Evolutionary conservation across 2,329 filamentous ascomycete species (phyloP).

Genomic region (Fusarium annulatum): DNA sequence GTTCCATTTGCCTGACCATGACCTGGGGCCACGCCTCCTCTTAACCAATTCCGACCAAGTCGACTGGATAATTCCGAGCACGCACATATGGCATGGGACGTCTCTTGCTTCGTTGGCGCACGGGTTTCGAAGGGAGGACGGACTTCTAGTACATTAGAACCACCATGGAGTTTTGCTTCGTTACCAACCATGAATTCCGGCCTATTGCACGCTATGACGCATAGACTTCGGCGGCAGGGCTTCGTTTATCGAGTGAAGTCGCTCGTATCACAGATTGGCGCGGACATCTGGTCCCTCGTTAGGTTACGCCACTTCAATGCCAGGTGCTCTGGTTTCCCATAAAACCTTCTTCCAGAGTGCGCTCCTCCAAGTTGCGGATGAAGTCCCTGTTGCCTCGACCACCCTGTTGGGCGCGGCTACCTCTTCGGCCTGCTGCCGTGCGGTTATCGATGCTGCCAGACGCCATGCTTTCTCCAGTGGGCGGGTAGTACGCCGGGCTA

Average conservation of each 20-base stretch:
- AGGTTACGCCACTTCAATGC: conserved; percentile 66
- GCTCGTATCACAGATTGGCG: conserved; percentile 29
- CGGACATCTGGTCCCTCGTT: conserved; percentile 32
- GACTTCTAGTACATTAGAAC: conserved; percentile 21
- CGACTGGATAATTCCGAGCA: neutral
- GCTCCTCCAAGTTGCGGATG: conserved; percentile 92
- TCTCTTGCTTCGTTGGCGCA: conserved; percentile 22
- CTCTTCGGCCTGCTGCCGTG: conserved; percentile 73
- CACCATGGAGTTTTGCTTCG: conserved; percentile 15
- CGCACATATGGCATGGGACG: conserved; percentile 4
- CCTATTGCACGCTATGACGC: conserved; percentile 19
- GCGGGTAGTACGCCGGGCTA: conserved; percentile 96
- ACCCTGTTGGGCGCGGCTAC: conserved; percentile 75
- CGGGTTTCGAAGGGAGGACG: conserved; percentile 13
- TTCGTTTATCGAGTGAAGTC: conserved; percentile 16
- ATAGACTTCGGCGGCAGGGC: conserved; percentile 5
- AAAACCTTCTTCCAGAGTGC: conserved; percentile 92
- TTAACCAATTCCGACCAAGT: conserved; percentile 6
- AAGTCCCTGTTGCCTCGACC: conserved; percentile 81
- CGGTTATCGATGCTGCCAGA: conserved; percentile 64
- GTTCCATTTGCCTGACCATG: conserved; percentile 7
- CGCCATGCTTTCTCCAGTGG: conserved; percentile 83
- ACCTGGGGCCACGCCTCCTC: conserved; percentile 10
- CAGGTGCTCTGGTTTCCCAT: conserved; percentile 72
- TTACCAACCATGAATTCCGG: conserved; percentile 31